These are phyloP conservation scores for Echium plantagineum DNA, from an alignment of 257 asterid species.

Conservation along the genomic window DNA sequence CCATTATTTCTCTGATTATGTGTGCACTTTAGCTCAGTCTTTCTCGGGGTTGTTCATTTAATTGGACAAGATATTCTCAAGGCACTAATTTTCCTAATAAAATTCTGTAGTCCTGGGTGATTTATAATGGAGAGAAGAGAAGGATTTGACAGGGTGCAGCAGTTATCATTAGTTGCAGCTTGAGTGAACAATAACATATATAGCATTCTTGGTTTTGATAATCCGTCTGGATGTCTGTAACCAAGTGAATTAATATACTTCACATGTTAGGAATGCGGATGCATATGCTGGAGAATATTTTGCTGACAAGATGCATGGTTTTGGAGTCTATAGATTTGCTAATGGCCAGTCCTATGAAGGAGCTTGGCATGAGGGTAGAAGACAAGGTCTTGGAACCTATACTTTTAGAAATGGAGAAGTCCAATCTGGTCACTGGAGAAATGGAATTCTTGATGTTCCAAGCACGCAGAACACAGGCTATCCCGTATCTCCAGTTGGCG, in stretches of 20 bases:
- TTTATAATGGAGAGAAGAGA: no score
- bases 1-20: no score
- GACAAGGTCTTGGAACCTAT: slow-evolving; percentile 36
- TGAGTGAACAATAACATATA: no score
- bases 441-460: slow-evolving; percentile 32
- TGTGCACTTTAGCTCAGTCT: no score
- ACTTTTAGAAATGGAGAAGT: slow-evolving; percentile 32
- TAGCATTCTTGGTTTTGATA: no score
- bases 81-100: no score
- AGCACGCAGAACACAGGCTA: slow-evolving; percentile 22
- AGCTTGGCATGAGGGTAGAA: slow-evolving; percentile 42
- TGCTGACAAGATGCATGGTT: slow-evolving; percentile 44
- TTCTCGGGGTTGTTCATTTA: no score
- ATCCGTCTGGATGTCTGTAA: no score
- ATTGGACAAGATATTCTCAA: no score
- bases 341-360: slow-evolving; percentile 41
- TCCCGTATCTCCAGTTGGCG: slow-evolving; percentile 23
- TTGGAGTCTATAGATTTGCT: slow-evolving; percentile 33
- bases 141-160: no score
- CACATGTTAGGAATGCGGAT: slow-evolving; percentile 28
- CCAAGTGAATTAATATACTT: neutral
- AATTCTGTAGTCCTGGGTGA: no score
- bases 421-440: slow-evolving; percentile 38
- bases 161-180: no score
- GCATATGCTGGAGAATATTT: slow-evolving; percentile 36